Conservation (phyloP, 192 early-diverging fungal species). For the Kappamyces sp. region DNA sequence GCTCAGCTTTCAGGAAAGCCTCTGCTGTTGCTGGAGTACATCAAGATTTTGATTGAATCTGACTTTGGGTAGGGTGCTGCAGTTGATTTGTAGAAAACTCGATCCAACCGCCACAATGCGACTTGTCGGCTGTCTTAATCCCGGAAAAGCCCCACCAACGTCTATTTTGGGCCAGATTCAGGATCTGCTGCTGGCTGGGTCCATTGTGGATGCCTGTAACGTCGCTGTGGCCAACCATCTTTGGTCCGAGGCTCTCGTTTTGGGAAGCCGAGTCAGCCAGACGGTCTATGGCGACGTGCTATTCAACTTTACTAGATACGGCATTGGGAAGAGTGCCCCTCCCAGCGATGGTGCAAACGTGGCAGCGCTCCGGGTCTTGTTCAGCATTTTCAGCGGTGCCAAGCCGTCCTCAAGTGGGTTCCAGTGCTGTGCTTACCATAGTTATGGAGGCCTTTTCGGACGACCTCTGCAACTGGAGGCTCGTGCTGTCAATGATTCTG, state of each 20-base stretch:
- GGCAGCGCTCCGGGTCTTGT: neutral
- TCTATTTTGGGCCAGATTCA: conserved; percentile 52
- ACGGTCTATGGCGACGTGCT: conserved; percentile 78
- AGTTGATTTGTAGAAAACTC: neutral
- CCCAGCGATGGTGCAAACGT: conserved; percentile 27
- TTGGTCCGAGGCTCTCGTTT: conserved; percentile 88
- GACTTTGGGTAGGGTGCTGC: neutral
- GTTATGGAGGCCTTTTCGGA: conserved; percentile 19
- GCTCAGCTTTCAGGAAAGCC: neutral
- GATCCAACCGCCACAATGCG: neutral
- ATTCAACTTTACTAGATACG: conserved; percentile 54
- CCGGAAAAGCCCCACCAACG: conserved; percentile 13
- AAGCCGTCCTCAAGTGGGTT: neutral
- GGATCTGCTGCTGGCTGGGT: conserved; percentile 50
- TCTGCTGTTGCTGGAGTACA: conserved; percentile 10
- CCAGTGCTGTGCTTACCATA: neutral
- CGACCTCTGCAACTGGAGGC: conserved; percentile 63
- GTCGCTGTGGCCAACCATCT: conserved; percentile 42
- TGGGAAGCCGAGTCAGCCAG: conserved; percentile 81
- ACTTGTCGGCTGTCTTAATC: neutral
- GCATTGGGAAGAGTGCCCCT: conserved; percentile 26
- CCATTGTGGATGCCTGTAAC: conserved; percentile 51
- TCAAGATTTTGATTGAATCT: neutral
- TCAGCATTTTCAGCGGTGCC: neutral
- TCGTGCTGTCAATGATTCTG: conserved; percentile 67